Evolutionary conservation across 139 green algal genomes (phyloP), one percentile per base, ranked within the genome.

Genomic region (Chlorella sorokiniana): DNA sequence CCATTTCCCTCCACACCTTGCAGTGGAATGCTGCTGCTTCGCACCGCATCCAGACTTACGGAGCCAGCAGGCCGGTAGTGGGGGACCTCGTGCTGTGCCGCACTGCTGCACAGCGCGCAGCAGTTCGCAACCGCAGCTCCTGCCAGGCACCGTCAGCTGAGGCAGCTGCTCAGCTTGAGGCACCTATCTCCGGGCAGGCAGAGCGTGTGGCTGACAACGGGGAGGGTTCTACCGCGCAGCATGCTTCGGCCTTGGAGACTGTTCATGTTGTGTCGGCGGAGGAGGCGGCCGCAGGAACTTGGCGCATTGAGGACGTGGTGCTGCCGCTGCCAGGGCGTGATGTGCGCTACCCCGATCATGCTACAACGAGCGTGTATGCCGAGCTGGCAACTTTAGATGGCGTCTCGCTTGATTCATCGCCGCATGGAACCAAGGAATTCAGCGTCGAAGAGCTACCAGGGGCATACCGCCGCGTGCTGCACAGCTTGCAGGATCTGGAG

Each of bases 241-340:
- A 77, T 25, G 61, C 27, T 4, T 8, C 6, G 64, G 67, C 35
- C 11, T 38, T 3, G 25, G 72, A 75, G 27, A n/a, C n/a, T n/a
- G 89, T 94, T 69, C 88, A 93, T 31, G 74, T 92, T 14, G 93
- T 98, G n/a, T 97, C 88, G 1, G 86, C 62, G 23, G 93, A 89
- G 42, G 95, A 98, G 40, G 92, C 83, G 33, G 81, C 48, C 3
- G 64, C 68, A 0, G 81, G 83, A 2, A 33, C 25, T 8, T 98
- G 85, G 82, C 82, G 56, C 69, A 89, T 97, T 1, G 81, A 89
- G 0, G 90, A 98, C 71, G 91, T 99, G 7, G 94, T 99, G 38
- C 87, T 99, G 86, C 96, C 96, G 0, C 85, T 98, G 79, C 94
- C 94, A 0, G 96, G 96, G 6, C 67, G 14, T 8, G 35, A 77